These are phyloP conservation scores for Thelephora terrestris DNA, from an alignment of 1,284 basidiomycete species.

Conservation along the genomic window DNA sequence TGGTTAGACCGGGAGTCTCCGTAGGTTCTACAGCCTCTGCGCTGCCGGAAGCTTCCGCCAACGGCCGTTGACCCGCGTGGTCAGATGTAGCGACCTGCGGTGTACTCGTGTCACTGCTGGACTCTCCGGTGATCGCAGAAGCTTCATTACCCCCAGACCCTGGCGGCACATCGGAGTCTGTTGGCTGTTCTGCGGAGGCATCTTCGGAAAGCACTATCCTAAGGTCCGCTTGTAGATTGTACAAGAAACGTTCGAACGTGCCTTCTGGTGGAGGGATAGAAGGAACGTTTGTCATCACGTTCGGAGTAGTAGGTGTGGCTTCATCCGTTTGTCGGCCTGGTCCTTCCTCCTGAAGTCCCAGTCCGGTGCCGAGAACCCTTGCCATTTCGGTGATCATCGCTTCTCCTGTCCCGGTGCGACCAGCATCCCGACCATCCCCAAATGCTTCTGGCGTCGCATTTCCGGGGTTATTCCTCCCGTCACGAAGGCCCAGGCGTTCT, in stretches of 20 bases:
- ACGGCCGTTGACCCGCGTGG: neutral
- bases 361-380: conserved; percentile 60
- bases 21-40: neutral
- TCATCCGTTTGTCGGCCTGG: neutral
- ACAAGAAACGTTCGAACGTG: conserved; percentile 66
- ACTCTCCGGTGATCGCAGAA: too few species aligned
- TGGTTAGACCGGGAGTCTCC: neutral
- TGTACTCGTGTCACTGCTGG: too few species aligned
- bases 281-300: neutral
- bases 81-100: neutral
- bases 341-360: conserved; percentile 32
- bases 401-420: conserved; percentile 24
- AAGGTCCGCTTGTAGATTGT: conserved; percentile 63
- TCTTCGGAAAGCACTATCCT: conserved; percentile 40
- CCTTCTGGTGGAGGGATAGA: conserved; percentile 37
- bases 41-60: neutral
- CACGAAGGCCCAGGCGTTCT: conserved; percentile 44
- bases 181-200: conserved; percentile 1
- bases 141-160: neutral
- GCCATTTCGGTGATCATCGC: conserved; percentile 67
- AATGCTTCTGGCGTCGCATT: conserved; percentile 5
- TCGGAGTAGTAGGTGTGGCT: neutral
- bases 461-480: conserved; percentile 7
- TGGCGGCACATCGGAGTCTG: conserved; percentile 1
- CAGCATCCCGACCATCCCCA: conserved; percentile 6